Conservation (phyloP, 192 early-diverging fungal species). For the Dissophora ornata region DNA sequence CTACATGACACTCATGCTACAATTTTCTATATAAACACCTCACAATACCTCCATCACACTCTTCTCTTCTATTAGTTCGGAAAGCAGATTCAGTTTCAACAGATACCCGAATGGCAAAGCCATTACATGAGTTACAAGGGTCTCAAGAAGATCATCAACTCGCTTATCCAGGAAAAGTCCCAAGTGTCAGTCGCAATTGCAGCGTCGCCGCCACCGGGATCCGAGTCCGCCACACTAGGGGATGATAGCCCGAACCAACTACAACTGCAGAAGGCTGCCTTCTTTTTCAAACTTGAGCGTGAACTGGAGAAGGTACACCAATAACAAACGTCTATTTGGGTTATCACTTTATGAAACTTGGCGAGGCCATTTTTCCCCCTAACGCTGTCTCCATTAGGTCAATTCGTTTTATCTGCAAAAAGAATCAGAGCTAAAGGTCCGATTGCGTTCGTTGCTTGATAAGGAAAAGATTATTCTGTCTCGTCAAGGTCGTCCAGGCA, state of each 20-base stretch:
- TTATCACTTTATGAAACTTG: too few species aligned
- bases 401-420: slow-evolving; percentile 97
- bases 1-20: not conserved
- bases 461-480: slow-evolving; percentile 75
- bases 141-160: slow-evolving; percentile 97
- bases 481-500: slow-evolving; percentile 62
- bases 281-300: slow-evolving; percentile 98
- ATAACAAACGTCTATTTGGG: not conserved
- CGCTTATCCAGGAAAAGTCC: slow-evolving; percentile 61
- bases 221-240: slow-evolving; percentile 27
- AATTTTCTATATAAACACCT: too few species aligned
- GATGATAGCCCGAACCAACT: slow-evolving; percentile 63
- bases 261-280: slow-evolving; percentile 91
- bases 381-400: slow-evolving; percentile 67
- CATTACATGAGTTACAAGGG: slow-evolving; percentile 99
- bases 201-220: slow-evolving; percentile 53
- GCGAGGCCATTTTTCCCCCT: not conserved
- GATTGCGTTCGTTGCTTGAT: slow-evolving; percentile 83
- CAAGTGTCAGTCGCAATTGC: slow-evolving; percentile 51
- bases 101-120: slow-evolving; percentile 90
- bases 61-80: too few species aligned
- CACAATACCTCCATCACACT: not conserved
- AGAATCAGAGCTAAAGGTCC: slow-evolving; percentile 91
- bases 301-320: slow-evolving; percentile 91
- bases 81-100: slow-evolving; percentile 95